A percentile compares a stretch with the other conserved stretches of the same genome.
phyloP scores from a whole-genome alignment of 2,329 filamentous ascomycete species.

The Diaporthe humulicola region DNA sequence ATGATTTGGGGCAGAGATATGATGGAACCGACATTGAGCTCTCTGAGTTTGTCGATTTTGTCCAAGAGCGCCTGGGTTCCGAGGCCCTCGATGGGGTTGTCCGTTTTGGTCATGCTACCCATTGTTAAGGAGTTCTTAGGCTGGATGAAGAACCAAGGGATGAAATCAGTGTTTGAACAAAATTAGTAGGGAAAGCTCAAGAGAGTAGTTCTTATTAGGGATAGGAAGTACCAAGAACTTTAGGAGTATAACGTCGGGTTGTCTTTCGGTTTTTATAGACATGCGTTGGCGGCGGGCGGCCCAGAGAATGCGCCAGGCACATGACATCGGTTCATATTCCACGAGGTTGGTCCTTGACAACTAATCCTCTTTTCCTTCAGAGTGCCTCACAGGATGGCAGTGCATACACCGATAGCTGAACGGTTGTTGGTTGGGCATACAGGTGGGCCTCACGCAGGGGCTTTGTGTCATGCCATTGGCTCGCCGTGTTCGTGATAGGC shows the following conservation, averaged over 20 bases:
- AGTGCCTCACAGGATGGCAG: not conserved
- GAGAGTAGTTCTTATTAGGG: not conserved
- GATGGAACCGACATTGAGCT: slow-evolving; percentile 44
- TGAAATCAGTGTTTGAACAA: not conserved
- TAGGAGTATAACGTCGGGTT: not conserved
- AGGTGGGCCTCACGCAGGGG: slow-evolving; percentile 9
- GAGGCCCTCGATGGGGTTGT: slow-evolving; percentile 28
- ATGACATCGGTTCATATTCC: not conserved
- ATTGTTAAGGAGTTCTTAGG: not conserved
- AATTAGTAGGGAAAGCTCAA: not conserved
- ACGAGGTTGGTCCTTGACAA: not conserved
- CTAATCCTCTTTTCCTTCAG: not conserved
- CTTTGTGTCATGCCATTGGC: not conserved
- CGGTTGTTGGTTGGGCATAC: not conserved
- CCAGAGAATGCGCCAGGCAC: not conserved
- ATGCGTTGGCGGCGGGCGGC: not conserved
- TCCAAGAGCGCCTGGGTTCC: slow-evolving; percentile 43
- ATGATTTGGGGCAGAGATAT: slow-evolving; percentile 71
- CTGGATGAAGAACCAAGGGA: not conserved
- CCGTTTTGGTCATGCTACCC: not conserved
- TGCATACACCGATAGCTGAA: not conserved
- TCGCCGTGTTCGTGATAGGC: not conserved
- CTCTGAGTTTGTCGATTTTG: slow-evolving; percentile 47
- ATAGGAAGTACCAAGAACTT: not conserved
- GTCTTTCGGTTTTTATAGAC: not conserved